A percentile compares a stretch with the other conserved stretches of the same genome.
phyloP scores from a whole-genome alignment of 2,329 filamentous ascomycete genomes.

The Shiraia bambusicola region DNA sequence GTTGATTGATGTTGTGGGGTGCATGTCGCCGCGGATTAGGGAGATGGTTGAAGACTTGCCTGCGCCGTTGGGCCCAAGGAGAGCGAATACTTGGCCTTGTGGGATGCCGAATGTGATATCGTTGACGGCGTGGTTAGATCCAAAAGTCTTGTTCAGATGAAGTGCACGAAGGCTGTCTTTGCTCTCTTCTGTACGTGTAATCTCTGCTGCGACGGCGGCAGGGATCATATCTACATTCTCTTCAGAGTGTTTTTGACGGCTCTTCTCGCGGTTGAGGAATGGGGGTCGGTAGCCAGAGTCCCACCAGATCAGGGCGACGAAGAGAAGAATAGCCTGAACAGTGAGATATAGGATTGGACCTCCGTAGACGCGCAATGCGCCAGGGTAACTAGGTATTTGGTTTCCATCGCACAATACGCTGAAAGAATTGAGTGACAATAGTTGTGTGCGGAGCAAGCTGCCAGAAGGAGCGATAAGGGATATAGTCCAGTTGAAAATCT shows the following conservation, averaged over 20 bases:
- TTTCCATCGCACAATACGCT: slow-evolving; percentile 70
- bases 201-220: slow-evolving; percentile 65
- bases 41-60: slow-evolving; percentile 90
- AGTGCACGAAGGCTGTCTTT: slow-evolving; percentile 74
- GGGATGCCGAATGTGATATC: slow-evolving; percentile 82
- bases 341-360: slow-evolving; percentile 83
- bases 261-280: slow-evolving; percentile 46
- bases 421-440: slow-evolving; percentile 80
- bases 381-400: slow-evolving; percentile 66
- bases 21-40: slow-evolving; percentile 83
- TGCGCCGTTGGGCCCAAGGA: slow-evolving; percentile 87
- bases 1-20: slow-evolving; percentile 59
- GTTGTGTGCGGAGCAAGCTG: slow-evolving; percentile 71
- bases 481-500: slow-evolving; percentile 73
- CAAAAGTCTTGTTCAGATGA: slow-evolving; percentile 79
- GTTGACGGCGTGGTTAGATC: slow-evolving; percentile 73
- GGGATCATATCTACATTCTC: slow-evolving; percentile 50
- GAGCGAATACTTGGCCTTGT: slow-evolving; percentile 79
- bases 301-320: slow-evolving; percentile 73
- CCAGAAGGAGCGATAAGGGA: slow-evolving; percentile 74
- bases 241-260: slow-evolving; percentile 42
- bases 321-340: slow-evolving; percentile 70
- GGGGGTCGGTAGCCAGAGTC: slow-evolving; percentile 69
- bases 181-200: slow-evolving; percentile 61
- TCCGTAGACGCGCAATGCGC: slow-evolving; percentile 72